Percentiles rank a stretch among this genome's conserved stretches.
phyloP scores from a whole-genome alignment of 495 filamentous ascomycete species.

The Penicillium canescens region DNA sequence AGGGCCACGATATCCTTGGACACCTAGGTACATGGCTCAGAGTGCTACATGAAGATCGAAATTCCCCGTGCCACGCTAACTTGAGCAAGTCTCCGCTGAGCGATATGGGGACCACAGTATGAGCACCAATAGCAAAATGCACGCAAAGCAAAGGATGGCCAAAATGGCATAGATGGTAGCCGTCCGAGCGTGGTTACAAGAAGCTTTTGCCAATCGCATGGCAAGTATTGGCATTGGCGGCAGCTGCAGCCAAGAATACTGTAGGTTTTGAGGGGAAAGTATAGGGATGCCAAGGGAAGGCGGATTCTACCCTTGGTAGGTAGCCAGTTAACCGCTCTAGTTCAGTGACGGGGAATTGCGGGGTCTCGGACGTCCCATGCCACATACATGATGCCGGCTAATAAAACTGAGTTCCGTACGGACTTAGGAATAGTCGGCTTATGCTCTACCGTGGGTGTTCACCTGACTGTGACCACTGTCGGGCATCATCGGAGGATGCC shows the following conservation, averaged over 20 bases:
- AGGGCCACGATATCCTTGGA: too few relatives aligned
- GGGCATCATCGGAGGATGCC: conserved; percentile 17
- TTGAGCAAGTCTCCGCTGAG: background rate
- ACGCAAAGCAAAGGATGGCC: background rate
- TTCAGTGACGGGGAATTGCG: background rate
- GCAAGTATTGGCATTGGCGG: conserved; percentile 5
- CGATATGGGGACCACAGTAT: background rate
- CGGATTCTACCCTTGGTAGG: background rate
- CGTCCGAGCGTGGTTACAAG: conserved; percentile 6
- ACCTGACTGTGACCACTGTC: background rate
- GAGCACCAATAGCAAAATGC: background rate
- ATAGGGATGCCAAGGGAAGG: background rate
- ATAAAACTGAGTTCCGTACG: background rate
- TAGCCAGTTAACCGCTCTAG: background rate
- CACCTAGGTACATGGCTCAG: too few relatives aligned
- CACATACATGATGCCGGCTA: too few relatives aligned
- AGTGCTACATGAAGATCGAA: too few relatives aligned
- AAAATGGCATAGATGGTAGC: background rate
- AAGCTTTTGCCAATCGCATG: conserved; percentile 24
- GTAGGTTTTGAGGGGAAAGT: conserved; percentile 1
- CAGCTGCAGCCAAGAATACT: conserved; percentile 7
- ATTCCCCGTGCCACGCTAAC: too few relatives aligned
- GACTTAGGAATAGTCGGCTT: background rate
- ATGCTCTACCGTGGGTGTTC: background rate
- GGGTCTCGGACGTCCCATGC: too few relatives aligned